These are phyloP conservation scores for Picea abies DNA, from an alignment of 83 land plant genomes.

Conservation along the genomic window DNA sequence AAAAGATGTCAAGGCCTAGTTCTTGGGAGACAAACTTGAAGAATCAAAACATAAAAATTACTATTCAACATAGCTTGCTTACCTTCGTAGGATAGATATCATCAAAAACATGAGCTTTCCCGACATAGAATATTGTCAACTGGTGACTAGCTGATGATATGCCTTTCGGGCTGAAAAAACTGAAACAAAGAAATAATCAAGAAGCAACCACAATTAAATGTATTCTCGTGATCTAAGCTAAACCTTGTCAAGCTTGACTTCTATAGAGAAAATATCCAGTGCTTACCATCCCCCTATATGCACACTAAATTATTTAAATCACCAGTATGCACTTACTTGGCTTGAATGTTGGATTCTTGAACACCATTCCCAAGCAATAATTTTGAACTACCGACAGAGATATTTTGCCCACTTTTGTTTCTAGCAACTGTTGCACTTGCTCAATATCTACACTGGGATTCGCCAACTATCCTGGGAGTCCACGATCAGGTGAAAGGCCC, in stretches of 20 bases:
- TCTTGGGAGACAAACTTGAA: background rate
- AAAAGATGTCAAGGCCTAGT: background rate
- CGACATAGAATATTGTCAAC: slow-evolving; percentile 70
- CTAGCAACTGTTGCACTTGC: slow-evolving; percentile 25
- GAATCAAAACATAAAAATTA: background rate
- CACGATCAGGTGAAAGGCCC: too few relatives aligned
- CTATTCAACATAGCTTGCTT: background rate
- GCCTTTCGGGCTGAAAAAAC: slow-evolving; percentile 35
- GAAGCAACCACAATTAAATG: background rate
- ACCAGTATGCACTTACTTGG: slow-evolving; percentile 23
- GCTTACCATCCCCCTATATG: background rate
- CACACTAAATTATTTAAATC: background rate
- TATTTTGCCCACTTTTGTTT: slow-evolving; percentile 28
- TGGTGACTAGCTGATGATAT: slow-evolving; percentile 35
- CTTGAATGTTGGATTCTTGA: slow-evolving; percentile 39
- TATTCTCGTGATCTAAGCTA: background rate
- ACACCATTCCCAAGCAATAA: slow-evolving; percentile 28
- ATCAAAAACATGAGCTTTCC: slow-evolving; percentile 75
- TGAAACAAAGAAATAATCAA: background rate
- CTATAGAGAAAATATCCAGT: background rate
- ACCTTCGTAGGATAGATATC: slow-evolving; percentile 69
- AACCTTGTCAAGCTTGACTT: background rate
- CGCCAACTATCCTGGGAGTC: too few relatives aligned
- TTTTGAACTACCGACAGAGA: slow-evolving; percentile 30
- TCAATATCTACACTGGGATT: too few relatives aligned